Percentiles rank a stretch among this genome's conserved stretches.
phyloP scores from a whole-genome alignment of 768 basidiomycete genomes.

The Mycena kentingensis region DNA sequence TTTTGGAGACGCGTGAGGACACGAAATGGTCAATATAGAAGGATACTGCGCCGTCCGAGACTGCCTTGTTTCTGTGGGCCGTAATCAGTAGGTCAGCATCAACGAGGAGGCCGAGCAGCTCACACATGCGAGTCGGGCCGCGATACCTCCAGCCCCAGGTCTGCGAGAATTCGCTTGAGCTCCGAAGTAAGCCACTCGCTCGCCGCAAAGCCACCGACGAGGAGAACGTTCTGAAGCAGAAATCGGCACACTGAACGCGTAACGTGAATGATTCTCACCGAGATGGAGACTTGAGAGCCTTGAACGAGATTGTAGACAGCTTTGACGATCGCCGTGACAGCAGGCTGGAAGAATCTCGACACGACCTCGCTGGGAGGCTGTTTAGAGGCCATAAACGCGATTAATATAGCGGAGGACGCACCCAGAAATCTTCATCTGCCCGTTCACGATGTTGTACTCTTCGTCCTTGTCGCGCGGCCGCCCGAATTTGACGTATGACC shows the following conservation, averaged over 20 bases:
- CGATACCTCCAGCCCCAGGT: constrained; percentile 42
- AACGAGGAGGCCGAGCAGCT: constrained; percentile 19
- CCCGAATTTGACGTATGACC: constrained; percentile 52
- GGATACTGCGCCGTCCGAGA: constrained; percentile 16
- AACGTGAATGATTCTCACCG: constrained; percentile 26
- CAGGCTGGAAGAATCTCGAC: constrained; percentile 40
- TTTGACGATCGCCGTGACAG: constrained; percentile 37
- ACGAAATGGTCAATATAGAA: constrained; percentile 15
- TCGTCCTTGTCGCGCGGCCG: constrained; percentile 43
- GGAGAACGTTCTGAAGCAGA: constrained; percentile 39
- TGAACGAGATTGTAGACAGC: constrained; percentile 32
- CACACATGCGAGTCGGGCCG: constrained; percentile 59
- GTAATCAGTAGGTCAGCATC: not conserved
- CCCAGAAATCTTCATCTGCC: constrained; percentile 48
- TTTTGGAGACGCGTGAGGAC: constrained; percentile 11
- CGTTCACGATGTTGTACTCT: constrained; percentile 43
- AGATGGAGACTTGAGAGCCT: constrained; percentile 32
- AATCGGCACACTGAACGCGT: not conserved
- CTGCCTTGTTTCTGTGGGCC: constrained; percentile 14
- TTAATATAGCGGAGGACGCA: constrained; percentile 15
- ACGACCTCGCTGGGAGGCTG: constrained; percentile 33
- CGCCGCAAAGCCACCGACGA: constrained; percentile 62
- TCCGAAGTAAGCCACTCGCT: constrained; percentile 55
- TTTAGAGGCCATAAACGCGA: not conserved
- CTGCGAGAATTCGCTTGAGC: constrained; percentile 41